Percentiles rank a stretch among this genome's conserved stretches.
Evolutionary conservation across 2,329 filamentous ascomycete species (phyloP).

Genomic region (Fusarium palustre): DNA sequence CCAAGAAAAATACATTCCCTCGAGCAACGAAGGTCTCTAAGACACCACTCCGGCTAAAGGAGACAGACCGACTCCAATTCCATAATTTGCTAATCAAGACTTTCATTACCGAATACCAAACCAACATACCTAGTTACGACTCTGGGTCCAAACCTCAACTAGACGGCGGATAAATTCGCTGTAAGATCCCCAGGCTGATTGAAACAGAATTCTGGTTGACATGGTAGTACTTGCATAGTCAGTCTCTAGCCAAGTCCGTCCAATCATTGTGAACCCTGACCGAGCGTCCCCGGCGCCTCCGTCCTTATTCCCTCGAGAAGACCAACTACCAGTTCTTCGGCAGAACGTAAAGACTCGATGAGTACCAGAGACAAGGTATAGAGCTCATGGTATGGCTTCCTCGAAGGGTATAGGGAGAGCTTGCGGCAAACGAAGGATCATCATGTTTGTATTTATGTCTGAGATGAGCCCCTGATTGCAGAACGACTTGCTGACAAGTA

Average conservation of each 20-base stretch:
- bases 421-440: not conserved
- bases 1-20: not conserved
- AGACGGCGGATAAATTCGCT: not conserved
- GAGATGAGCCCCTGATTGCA: not conserved
- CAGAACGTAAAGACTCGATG: rapidly evolving
- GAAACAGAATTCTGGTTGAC: no score
- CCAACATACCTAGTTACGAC: not conserved
- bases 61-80: not conserved
- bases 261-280: not conserved
- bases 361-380: no score
- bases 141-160: not conserved
- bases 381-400: not conserved
- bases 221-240: no score
- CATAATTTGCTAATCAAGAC: no score
- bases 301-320: rapidly evolving
- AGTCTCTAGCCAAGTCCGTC: not conserved
- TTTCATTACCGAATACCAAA: not conserved
- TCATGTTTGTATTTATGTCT: not conserved
- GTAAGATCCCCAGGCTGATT: no score
- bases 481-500: not conserved
- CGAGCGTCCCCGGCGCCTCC: rapidly evolving
- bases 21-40: not conserved
- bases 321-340: not conserved
- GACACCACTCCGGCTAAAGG: no score
- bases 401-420: not conserved